Base-by-base conservation (phyloP, 148 eudicot species). In the Chenopodium suecicum region DNA sequence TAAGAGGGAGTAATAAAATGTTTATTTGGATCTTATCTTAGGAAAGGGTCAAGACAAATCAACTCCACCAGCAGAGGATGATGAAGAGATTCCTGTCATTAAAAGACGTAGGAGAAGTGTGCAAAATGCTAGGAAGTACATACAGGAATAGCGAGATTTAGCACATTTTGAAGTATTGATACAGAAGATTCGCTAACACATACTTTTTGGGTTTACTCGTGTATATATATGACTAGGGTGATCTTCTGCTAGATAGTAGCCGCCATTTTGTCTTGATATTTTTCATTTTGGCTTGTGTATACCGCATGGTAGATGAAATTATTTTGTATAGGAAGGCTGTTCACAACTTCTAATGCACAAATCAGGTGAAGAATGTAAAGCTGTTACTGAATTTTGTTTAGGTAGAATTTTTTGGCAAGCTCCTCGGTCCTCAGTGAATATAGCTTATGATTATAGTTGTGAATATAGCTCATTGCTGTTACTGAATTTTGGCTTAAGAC, bases 51-150 rank as follows among this genome's bases (percentile, higher is more conserved):
- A 76, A 6, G 84, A 87, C 7, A 67, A 75, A 41, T 25, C 74
- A 7, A 64, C 50, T 9, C 34, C 69, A 73, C 58, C 62, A 2
- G 41, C 4, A 6, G 72, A 52, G 6, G 56, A 72, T 17, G 41
- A 73, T 48, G 78, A 20, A 4, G 75, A 71, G 29, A 48, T 13
- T 6, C 74, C 63, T 10, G 0, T 22, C 22, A 60, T 78, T 22
- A 85, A 81, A 76, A 65, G 84, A 73, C 76, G 76, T 60, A 83
- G 78, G 78, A 88, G 86, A 74, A 83, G 86, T 37, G 78, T 62
- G 7, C 50, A 64, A 46, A 22, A 16, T 6, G 11, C 69, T 0
- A 85, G 54, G 74, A 85, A 78, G 58, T 70, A 73, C 58, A 6
- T 47, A 9, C 2, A 1, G 4, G 75, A 48, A 11, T 47, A 0